A percentile compares a stretch with the other conserved stretches of the same genome.
Evolutionary conservation across 441 rosid genomes (phyloP).

Genomic region (Euphorbia celastroides): DNA sequence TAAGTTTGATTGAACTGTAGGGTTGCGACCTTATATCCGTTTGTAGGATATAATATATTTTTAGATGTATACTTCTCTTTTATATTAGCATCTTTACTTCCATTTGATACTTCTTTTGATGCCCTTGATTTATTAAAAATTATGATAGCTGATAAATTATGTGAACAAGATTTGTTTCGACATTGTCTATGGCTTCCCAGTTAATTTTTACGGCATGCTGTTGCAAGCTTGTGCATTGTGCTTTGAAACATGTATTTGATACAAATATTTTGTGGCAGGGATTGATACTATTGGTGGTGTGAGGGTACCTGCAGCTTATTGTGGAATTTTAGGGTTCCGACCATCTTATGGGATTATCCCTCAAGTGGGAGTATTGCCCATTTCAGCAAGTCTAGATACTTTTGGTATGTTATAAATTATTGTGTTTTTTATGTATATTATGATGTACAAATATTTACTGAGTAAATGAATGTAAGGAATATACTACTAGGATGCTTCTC

Average conservation of each 20-base stretch:
- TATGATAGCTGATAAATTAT: background rate
- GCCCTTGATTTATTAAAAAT: background rate
- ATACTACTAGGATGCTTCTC: background rate
- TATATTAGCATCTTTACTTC: background rate
- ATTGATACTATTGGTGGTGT: conserved; percentile 95
- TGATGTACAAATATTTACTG: background rate
- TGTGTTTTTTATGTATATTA: conserved; percentile 6
- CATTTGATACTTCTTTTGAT: background rate
- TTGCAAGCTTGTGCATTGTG: background rate
- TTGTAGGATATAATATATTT: background rate
- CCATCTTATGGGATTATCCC: conserved; percentile 71
- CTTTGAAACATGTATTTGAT: background rate
- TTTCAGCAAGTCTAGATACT: conserved; percentile 76
- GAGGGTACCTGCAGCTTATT: conserved; percentile 81
- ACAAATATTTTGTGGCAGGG: conserved; percentile 39
- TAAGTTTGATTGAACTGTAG: background rate
- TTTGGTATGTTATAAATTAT: conserved; percentile 53
- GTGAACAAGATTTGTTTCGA: background rate
- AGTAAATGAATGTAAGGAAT: background rate
- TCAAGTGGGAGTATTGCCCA: conserved; percentile 54
- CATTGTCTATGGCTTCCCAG: background rate
- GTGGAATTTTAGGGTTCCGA: conserved; percentile 76
- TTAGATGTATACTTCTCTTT: background rate
- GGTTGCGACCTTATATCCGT: background rate
- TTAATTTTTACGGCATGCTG: background rate